Percentiles rank a stretch among this genome's conserved stretches.
phyloP scores from a whole-genome alignment of 2,329 filamentous ascomycete species.

The Nectriaceae sp. region DNA sequence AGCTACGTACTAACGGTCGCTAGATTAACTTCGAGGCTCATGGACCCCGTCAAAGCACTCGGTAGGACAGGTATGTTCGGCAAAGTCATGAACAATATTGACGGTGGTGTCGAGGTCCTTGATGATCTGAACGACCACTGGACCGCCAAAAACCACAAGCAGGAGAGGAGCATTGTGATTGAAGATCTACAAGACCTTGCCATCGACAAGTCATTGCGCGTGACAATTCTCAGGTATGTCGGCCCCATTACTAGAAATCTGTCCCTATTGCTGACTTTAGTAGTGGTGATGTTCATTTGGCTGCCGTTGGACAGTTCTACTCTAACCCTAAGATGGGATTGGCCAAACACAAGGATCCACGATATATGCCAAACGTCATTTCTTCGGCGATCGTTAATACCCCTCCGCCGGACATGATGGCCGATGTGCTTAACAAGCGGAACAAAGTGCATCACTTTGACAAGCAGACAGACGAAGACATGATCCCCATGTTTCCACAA shows the following conservation, averaged over 20 bases:
- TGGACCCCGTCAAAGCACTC: conserved; percentile 88
- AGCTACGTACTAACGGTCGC: conserved; percentile 33
- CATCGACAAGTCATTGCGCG: conserved; percentile 85
- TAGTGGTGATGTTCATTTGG: conserved; percentile 91
- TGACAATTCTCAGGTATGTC: conserved; percentile 78
- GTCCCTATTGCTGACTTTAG: not conserved
- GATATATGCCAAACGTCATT: conserved; percentile 96
- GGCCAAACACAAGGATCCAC: conserved; percentile 85
- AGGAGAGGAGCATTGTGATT: conserved; percentile 82
- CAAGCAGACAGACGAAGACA: conserved; percentile 83
- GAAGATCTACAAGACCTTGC: conserved; percentile 92
- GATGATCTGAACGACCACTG: conserved; percentile 96
- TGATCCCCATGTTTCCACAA: conserved; percentile 90
- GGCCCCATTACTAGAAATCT: not conserved
- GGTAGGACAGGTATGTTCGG: conserved; percentile 81
- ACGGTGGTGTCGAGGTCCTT: conserved; percentile 87
- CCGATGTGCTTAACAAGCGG: conserved; percentile 88
- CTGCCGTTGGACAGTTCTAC: conserved; percentile 92
- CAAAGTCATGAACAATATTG: conserved; percentile 81
- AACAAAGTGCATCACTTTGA: conserved; percentile 79
- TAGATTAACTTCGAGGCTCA: conserved; percentile 77
- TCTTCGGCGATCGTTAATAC: conserved; percentile 94
- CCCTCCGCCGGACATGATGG: conserved; percentile 83
- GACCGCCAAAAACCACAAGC: conserved; percentile 94
- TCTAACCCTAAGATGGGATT: conserved; percentile 80